Evolutionary conservation across 2,329 filamentous ascomycete genomes (phyloP).

Genomic region (Ceratocystis huliohia): DNA sequence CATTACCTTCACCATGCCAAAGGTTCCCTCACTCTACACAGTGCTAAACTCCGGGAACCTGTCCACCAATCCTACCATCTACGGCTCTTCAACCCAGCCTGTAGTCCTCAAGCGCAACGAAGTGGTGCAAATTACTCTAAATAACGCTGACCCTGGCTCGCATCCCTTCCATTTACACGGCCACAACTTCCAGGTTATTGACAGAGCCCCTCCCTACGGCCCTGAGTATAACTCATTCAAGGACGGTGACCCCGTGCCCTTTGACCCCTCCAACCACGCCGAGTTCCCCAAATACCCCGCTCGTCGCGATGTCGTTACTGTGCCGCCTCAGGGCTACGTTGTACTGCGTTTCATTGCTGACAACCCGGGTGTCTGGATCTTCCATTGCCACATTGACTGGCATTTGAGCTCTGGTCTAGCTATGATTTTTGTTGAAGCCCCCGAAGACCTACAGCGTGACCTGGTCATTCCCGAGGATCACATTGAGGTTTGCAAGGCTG

Average conservation of each 20-base stretch:
- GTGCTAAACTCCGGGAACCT: slow-evolving; percentile 43
- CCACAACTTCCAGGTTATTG: slow-evolving; percentile 43
- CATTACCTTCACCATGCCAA: slow-evolving; percentile 49
- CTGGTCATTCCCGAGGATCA: slow-evolving; percentile 46
- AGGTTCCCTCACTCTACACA: slow-evolving; percentile 56
- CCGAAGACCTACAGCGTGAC: slow-evolving; percentile 34
- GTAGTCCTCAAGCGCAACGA: slow-evolving; percentile 42
- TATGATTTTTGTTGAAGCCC: slow-evolving; percentile 26
- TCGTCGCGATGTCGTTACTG: slow-evolving; percentile 37
- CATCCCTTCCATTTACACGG: slow-evolving; percentile 56
- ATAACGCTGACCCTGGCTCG: slow-evolving; percentile 44
- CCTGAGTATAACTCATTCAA: slow-evolving; percentile 19
- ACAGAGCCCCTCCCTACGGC: slow-evolving; percentile 20
- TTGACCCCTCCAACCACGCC: slow-evolving; percentile 31
- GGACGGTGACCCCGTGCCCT: slow-evolving; percentile 23
- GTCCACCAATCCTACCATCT: slow-evolving; percentile 37
- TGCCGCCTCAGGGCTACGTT: slow-evolving; percentile 37
- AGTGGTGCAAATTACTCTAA: slow-evolving; percentile 45
- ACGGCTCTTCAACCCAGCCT: slow-evolving; percentile 39
- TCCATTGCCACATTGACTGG: slow-evolving; percentile 41
- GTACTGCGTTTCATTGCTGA: slow-evolving; percentile 35
- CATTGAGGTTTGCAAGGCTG: slow-evolving; percentile 29
- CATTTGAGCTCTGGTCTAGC: slow-evolving; percentile 35
- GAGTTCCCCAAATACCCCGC: slow-evolving; percentile 31
- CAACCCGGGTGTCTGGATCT: slow-evolving; percentile 36